Evolutionary conservation across 768 basidiomycete species (phyloP).

Genomic region (Pleurotus citrinopileatus): DNA sequence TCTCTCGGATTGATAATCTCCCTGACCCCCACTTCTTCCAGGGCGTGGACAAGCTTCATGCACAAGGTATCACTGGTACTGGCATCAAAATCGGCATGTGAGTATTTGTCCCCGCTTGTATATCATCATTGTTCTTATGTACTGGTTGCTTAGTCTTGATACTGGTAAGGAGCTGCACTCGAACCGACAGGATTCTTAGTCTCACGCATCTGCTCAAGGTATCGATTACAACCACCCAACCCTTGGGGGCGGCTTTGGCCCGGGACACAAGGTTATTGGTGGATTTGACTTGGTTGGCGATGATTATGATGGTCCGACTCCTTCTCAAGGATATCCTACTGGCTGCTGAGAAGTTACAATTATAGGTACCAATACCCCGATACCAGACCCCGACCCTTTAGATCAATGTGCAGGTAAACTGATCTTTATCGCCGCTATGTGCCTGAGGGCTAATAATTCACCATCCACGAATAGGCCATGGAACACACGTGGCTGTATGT

Average conservation of each 20-base stretch:
- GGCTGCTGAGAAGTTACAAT: background rate
- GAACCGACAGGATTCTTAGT: background rate
- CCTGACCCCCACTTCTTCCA: constrained; percentile 17
- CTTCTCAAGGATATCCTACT: background rate
- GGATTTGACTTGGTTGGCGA: constrained; percentile 62
- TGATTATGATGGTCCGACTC: constrained; percentile 37
- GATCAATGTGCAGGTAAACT: constrained; percentile 44
- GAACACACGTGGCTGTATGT: constrained; percentile 54
- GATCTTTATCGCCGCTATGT: background rate
- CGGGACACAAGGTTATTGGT: constrained; percentile 49
- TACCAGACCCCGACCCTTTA: constrained; percentile 50
- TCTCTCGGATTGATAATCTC: no score
- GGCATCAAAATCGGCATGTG: constrained; percentile 70
- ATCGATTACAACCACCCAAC: constrained; percentile 55
- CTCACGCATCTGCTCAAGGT: constrained; percentile 19
- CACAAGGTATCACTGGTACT: constrained; percentile 55
- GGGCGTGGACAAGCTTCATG: constrained; percentile 67
- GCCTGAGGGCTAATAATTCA: background rate
- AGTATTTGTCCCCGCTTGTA: constrained; percentile 16
- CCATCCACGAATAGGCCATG: constrained; percentile 34
- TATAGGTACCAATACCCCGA: constrained; percentile 42
- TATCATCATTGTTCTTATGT: background rate
- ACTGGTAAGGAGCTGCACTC: constrained; percentile 26
- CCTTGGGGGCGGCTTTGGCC: constrained; percentile 53
- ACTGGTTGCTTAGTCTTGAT: constrained; percentile 39